Percentiles rank a stretch among this genome's conserved stretches.
Evolutionary conservation across 1,284 basidiomycete species (phyloP).

Genomic region (Mrakiaceae sp.): DNA sequence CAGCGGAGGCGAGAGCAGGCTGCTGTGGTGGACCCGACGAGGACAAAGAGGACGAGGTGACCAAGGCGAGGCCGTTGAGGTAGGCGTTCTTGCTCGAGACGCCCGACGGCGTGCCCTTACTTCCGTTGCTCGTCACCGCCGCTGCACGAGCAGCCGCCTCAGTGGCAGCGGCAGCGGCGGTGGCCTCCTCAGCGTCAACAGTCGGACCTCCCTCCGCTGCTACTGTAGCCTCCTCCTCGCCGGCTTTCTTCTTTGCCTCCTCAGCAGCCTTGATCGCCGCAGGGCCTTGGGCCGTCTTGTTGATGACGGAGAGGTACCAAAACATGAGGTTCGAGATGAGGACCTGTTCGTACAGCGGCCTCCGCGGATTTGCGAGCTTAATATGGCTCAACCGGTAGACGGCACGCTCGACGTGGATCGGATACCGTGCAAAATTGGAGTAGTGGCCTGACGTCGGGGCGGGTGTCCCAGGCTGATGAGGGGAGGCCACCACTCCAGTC

Average conservation of each 20-base stretch:
- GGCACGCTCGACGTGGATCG: constrained; percentile 94
- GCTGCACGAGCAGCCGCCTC: constrained; percentile 39
- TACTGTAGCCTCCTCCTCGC: constrained; percentile 33
- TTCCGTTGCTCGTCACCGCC: constrained; percentile 30
- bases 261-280: constrained; percentile 35
- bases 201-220: constrained; percentile 26
- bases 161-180: constrained; percentile 37
- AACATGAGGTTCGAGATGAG: constrained; percentile 99
- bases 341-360: constrained; percentile 95
- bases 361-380: constrained; percentile 91
- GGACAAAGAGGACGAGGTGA: background rate
- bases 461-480: constrained; percentile 19
- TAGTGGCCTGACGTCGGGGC: constrained; percentile 46
- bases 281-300: constrained; percentile 42
- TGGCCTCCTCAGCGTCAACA: constrained; percentile 20
- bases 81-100: constrained; percentile 21
- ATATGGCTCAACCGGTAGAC: constrained; percentile 96
- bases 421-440: constrained; percentile 67
- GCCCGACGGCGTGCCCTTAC: constrained; percentile 40
- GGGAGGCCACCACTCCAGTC: constrained; percentile 18
- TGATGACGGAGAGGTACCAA: constrained; percentile 98
- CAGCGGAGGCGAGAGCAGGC: constrained; percentile 4
- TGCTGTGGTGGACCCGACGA: background rate
- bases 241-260: constrained; percentile 30
- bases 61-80: constrained; percentile 11